Percentiles rank a stretch among this genome's conserved stretches.
Conservation (phyloP, 805 yeast genomes). For the Metschnikowia proteae region DNA sequence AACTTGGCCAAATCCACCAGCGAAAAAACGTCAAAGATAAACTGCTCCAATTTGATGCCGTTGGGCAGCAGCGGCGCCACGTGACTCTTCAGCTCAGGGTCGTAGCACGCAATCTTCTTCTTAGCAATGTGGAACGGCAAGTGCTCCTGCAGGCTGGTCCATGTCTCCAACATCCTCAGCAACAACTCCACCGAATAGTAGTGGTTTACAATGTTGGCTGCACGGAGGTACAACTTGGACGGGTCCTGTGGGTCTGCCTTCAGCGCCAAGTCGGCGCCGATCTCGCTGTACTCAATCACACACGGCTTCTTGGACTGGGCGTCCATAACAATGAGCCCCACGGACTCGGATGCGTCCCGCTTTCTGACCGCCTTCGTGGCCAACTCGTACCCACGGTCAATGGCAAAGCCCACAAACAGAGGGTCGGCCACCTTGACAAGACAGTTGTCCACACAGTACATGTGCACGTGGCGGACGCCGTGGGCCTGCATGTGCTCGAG, state of each 20-base stretch:
- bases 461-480: conserved; percentile 85
- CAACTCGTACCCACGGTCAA: conserved; percentile 58
- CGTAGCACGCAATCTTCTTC: conserved; percentile 73
- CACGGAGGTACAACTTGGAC: conserved; percentile 64
- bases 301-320: conserved; percentile 59
- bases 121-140: conserved; percentile 94
- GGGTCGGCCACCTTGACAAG: conserved; percentile 94
- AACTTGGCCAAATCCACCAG: conserved; percentile 65
- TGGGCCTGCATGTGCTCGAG: conserved; percentile 62
- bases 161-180: conserved; percentile 52
- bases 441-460: conserved; percentile 95
- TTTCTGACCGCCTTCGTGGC: conserved; percentile 96
- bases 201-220: conserved; percentile 97
- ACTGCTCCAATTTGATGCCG: conserved; percentile 94
- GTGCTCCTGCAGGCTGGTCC: conserved; percentile 62
- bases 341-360: conserved; percentile 80
- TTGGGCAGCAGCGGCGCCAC: conserved; percentile 72
- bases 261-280: conserved; percentile 67
- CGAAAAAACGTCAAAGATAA: conserved; percentile 94
- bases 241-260: conserved; percentile 54
- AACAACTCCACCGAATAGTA: conserved; percentile 84
- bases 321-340: conserved; percentile 84
- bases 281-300: conserved; percentile 94
- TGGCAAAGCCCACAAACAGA: conserved; percentile 79
- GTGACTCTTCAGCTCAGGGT: conserved; percentile 42